Percentiles rank a stretch among this genome's conserved stretches.
These are phyloP conservation scores for Blastocystis sp. DNA, from an alignment of 352 stramenopile genomes.

Conservation along the genomic window DNA sequence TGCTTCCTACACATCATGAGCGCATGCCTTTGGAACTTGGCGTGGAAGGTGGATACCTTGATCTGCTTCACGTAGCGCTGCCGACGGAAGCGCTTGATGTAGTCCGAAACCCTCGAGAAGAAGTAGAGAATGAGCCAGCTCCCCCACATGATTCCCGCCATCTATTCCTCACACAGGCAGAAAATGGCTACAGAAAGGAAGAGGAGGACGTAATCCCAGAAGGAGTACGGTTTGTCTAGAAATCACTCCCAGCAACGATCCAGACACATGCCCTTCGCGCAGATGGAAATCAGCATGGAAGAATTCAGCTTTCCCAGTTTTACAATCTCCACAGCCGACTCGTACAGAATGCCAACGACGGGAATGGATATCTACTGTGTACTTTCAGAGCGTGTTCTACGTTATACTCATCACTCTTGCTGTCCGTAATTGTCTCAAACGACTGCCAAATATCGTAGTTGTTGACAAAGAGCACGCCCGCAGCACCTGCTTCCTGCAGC, in stretches of 20 bases:
- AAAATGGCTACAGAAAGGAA: neutral
- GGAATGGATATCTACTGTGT: conserved; percentile 51
- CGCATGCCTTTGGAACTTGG: neutral
- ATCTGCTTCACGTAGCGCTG: conserved; percentile 37
- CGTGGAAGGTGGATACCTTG: conserved; percentile 22
- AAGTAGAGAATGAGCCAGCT: conserved; percentile 6
- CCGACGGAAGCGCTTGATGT: conserved; percentile 15
- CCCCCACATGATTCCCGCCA: conserved; percentile 11
- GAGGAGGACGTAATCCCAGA: conserved; percentile 1
- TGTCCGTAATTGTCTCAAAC: conserved; percentile 6
- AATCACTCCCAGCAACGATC: neutral
- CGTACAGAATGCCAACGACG: conserved; percentile 28
- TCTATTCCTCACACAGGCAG: neutral
- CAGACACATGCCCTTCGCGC: neutral
- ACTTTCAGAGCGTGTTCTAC: neutral
- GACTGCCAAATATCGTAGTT: conserved; percentile 9
- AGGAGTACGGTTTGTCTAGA: conserved; percentile 11
- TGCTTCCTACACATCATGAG: neutral
- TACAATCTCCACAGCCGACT: neutral
- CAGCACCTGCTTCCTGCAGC: conserved; percentile 7
- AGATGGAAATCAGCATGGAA: conserved; percentile 12
- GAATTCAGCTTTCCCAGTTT: neutral
- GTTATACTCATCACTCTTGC: conserved; percentile 25
- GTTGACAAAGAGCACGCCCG: conserved; percentile 45
- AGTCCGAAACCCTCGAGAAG: neutral